These are phyloP conservation scores for Panellus pusillus DNA, from an alignment of 768 basidiomycete species.

Conservation along the genomic window DNA sequence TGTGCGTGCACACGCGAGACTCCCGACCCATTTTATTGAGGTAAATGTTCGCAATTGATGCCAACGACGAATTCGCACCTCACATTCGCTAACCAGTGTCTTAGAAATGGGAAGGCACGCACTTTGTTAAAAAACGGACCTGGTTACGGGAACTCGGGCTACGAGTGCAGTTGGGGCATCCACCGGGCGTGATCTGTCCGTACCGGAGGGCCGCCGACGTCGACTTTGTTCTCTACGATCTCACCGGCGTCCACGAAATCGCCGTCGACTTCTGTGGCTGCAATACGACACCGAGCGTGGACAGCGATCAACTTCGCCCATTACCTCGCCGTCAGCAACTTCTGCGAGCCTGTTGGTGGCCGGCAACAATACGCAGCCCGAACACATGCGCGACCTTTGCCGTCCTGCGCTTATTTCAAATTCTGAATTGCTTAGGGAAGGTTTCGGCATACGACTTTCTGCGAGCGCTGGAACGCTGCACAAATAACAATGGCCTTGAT, in stretches of 20 bases:
- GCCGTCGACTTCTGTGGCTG: constrained; percentile 12
- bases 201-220: background rate
- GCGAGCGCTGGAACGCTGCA: background rate
- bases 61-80: background rate
- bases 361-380: constrained; percentile 6
- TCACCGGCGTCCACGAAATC: constrained; percentile 13
- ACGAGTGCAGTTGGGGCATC: constrained; percentile 13
- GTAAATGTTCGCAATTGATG: background rate
- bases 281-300: background rate
- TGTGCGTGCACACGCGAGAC: background rate
- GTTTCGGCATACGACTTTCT: constrained; percentile 15
- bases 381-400: constrained; percentile 11
- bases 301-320: background rate
- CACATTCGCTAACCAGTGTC: background rate
- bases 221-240: constrained; percentile 8
- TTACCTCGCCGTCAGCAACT: constrained; percentile 2
- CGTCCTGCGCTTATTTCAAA: constrained; percentile 12
- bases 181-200: background rate
- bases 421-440: constrained; percentile 12
- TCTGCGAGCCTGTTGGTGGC: constrained; percentile 16
- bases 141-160: constrained; percentile 10
- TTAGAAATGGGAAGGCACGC: background rate
- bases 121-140: constrained; percentile 1
- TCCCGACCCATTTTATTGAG: constrained; percentile 2
- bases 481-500: background rate